Base-by-base conservation (phyloP, 306 rosid species). In the Pachyrhizus erosus region DNA sequence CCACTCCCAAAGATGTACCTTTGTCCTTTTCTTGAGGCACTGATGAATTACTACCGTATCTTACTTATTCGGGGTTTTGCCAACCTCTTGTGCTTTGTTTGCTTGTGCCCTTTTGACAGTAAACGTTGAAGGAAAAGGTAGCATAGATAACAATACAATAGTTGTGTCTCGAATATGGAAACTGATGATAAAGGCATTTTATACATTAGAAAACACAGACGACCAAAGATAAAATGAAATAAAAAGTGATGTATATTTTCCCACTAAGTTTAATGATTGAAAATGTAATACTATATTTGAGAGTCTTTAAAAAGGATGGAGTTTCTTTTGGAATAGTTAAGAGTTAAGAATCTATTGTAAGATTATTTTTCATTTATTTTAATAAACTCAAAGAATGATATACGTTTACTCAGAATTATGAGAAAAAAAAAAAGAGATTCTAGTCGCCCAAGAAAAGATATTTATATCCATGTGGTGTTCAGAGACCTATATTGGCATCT, bases 91-190 rank as follows among this genome's bases (percentile, higher is more conserved):
- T 48, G 60, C 27, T 77, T 64, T 31, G 70, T 64, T 64, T 64
- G 45, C 70, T 15, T 64, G 13, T 31, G 20, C 68, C 21, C 48
- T 69, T 43, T 21, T 15, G 45, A 57, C 61, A n/a, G n/a, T n/a
- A 24, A 43, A 58, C 24, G 31, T 7, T 60, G 68, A 77, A 83
- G 73, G 83, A 75, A 69, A 79, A 77, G 31, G 21, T 39, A 79
- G 77, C 54, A 11, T 66, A 61, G 72, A 70, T 17, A 18, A 17
- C 40, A 74, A 78, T 79, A 60, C 37, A 64, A 27, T 24, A 72
- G 76, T 49, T 78, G 57, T 42, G 21, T 27, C 7, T 34, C 10
- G 37, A 43, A 57, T 77, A 65, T 49, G 73, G n/a, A 39, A 76
- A 23, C 23, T 60, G n/a, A 46, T 60, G 8, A 23, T 77, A 17